Evolutionary conservation across 345 rosid species (phyloP).

Genomic region (Cochlearia excelsa): DNA sequence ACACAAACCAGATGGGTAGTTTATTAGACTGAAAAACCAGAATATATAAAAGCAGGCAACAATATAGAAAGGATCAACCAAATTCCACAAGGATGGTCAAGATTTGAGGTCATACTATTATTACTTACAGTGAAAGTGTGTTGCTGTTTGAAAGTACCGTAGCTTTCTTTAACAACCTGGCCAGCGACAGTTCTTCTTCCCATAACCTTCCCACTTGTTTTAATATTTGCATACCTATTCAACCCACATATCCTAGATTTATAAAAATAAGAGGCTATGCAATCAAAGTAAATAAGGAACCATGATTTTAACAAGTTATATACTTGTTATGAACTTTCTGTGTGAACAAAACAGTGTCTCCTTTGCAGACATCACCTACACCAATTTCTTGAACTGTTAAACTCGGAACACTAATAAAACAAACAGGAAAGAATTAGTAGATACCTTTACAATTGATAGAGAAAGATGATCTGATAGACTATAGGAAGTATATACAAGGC

Average conservation of each 20-base stretch:
- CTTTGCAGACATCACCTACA: conserved; percentile 67
- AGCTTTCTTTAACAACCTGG: conserved; percentile 65
- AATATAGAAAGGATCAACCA: conserved; percentile 6
- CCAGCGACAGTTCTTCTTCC: conserved; percentile 66
- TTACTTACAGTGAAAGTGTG: conserved; percentile 62
- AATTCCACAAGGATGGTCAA: conserved; percentile 2
- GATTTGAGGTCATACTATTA: not conserved
- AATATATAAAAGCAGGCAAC: conserved; percentile 11
- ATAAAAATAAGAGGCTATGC: conserved; percentile 1
- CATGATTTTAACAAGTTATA: conserved; percentile 4
- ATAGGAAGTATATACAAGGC: too few relatives aligned
- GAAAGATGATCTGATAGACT: conserved; percentile 54
- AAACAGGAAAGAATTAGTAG: not conserved
- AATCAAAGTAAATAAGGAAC: not conserved
- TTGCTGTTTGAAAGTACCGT: conserved; percentile 69
- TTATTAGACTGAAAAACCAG: conserved; percentile 1
- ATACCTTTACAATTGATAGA: conserved; percentile 53
- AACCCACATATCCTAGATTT: conserved; percentile 15
- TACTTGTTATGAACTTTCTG: conserved; percentile 63
- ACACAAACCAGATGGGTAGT: conserved; percentile 25
- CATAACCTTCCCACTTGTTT: conserved; percentile 39
- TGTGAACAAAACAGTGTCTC: conserved; percentile 56
- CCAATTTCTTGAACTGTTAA: conserved; percentile 7
- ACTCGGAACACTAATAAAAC: not conserved
- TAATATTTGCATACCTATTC: conserved; percentile 48